These are phyloP conservation scores for Camellia sinensis DNA, from an alignment of 148 eudicot genomes.

Conservation along the genomic window DNA sequence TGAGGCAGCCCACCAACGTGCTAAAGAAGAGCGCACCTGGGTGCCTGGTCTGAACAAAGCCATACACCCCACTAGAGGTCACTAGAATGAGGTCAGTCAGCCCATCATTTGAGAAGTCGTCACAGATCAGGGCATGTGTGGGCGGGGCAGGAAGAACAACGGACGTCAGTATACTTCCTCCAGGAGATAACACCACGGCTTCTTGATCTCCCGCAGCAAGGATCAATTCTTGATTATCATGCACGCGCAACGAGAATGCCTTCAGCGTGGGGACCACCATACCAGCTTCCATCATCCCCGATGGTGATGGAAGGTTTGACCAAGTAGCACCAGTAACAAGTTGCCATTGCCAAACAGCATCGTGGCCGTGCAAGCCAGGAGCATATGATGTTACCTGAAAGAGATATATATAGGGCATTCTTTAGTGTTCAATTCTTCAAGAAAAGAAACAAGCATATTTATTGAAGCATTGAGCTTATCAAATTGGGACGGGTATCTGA, in stretches of 20 bases:
- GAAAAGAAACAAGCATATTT: neutral
- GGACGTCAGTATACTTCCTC: conserved; percentile 67
- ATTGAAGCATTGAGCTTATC: neutral
- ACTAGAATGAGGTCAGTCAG: conserved; percentile 78
- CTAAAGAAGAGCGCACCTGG: conserved; percentile 99
- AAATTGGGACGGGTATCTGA: neutral
- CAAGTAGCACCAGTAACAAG: conserved; percentile 84
- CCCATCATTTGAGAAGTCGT: conserved; percentile 94
- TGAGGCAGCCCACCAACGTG: conserved; percentile 93
- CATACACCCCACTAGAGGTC: conserved; percentile 82
- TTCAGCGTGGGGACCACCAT: conserved; percentile 79
- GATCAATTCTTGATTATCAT: conserved; percentile 71
- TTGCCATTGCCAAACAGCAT: conserved; percentile 98
- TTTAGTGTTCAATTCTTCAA: conserved; percentile 10
- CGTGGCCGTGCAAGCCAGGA: conserved; percentile 84
- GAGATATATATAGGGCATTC: neutral
- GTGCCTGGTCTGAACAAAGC: conserved; percentile 95
- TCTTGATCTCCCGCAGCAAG: conserved; percentile 93
- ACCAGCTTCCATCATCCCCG: conserved; percentile 81
- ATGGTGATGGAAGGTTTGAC: conserved; percentile 97
- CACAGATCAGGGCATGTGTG: conserved; percentile 71
- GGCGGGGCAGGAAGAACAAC: conserved; percentile 87
- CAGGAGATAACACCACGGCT: conserved; percentile 74
- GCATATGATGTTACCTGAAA: conserved; percentile 87
- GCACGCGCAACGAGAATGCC: conserved; percentile 63